Conservation (phyloP, 148 eudicot genomes). For the Chenopodium quinoa region DNA sequence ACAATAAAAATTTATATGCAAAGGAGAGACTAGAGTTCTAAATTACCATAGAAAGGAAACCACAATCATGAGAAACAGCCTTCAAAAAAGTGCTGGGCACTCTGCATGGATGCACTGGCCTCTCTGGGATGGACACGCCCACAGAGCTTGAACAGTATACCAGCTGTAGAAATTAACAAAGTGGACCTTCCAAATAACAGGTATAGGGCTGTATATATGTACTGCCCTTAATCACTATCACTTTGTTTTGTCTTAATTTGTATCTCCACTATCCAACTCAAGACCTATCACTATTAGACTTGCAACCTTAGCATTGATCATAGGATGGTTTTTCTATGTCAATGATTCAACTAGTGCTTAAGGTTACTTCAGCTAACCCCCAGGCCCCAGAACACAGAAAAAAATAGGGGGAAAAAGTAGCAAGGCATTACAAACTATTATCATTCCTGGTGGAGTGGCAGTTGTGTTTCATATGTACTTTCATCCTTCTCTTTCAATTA, state of each 20-base stretch:
- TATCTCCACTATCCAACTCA: not conserved
- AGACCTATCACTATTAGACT: not conserved
- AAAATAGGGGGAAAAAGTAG: not conserved
- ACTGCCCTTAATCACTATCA: too few relatives aligned
- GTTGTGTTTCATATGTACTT: not conserved
- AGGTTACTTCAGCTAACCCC: not conserved
- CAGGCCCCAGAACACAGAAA: not conserved
- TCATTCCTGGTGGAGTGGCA: not conserved
- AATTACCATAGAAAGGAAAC: not conserved
- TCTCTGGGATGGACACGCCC: too few relatives aligned
- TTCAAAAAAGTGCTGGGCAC: not conserved
- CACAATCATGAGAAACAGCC: not conserved
- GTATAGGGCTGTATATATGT: too few relatives aligned
- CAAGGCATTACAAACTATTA: not conserved
- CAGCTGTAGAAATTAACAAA: too few relatives aligned
- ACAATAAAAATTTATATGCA: not conserved
- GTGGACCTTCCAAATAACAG: too few relatives aligned
- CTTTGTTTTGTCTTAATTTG: not conserved
- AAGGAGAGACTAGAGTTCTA: not conserved
- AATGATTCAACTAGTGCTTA: not conserved
- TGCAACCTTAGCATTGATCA: not conserved
- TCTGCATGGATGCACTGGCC: not conserved
- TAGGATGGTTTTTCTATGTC: not conserved
- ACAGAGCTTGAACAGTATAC: too few relatives aligned
- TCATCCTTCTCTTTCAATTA: not conserved